Percentiles rank a stretch among this genome's conserved stretches.
phyloP scores from a whole-genome alignment of 1,284 basidiomycete genomes.

The Ceratobasidium sp. region DNA sequence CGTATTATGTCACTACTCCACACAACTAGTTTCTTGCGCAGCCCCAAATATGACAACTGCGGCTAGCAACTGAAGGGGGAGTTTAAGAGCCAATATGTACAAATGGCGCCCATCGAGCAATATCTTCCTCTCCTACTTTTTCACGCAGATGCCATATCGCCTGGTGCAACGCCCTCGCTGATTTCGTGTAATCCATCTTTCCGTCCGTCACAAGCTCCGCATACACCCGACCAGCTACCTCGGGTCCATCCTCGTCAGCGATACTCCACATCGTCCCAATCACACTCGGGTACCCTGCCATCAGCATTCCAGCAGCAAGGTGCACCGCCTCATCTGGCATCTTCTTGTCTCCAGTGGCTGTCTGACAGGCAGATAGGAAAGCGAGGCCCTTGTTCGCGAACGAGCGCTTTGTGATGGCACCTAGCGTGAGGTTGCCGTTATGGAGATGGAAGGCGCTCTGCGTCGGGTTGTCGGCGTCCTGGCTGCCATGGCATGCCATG shows the following conservation, averaged over 20 bases:
- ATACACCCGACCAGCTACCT: not conserved
- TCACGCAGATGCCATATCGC: too few species aligned
- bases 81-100: not conserved
- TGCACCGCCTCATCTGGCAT: not conserved
- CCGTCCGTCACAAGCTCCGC: not conserved
- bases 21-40: too few species aligned
- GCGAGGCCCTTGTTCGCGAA: not conserved
- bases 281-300: not conserved
- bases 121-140: too few species aligned
- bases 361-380: not conserved
- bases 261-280: not conserved
- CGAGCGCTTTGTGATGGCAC: not conserved
- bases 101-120: not conserved
- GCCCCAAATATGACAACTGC: too few species aligned
- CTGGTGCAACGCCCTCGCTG: too few species aligned
- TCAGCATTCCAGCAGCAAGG: not conserved
- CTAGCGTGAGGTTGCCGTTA: not conserved
- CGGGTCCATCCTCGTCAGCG: not conserved
- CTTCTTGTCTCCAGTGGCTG: not conserved
- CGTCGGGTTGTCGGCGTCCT: not conserved
- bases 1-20: too few species aligned
- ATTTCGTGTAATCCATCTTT: too few species aligned
- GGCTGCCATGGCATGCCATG: too few species aligned
- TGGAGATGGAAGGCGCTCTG: too few species aligned
- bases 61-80: too few species aligned